phyloP scores from a whole-genome alignment of 2,329 filamentous ascomycete species.

The Dendryphion nanum region DNA sequence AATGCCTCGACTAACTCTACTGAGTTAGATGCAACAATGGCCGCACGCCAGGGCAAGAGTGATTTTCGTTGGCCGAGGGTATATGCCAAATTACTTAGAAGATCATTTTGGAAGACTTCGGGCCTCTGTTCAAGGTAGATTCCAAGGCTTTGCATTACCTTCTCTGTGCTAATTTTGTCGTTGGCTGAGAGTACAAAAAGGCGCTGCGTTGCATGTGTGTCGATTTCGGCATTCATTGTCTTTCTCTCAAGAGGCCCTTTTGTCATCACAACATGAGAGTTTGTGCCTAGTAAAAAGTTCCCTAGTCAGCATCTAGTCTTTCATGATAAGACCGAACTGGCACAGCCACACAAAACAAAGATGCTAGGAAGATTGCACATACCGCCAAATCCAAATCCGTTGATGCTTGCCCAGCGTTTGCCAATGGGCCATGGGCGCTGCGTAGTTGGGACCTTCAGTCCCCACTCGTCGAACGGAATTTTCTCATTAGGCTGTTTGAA shows the following conservation, averaged over 20 bases:
- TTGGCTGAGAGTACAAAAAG: constrained; percentile 20
- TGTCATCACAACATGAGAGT: constrained; percentile 28
- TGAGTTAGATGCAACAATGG: constrained; percentile 13
- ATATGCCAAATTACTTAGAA: constrained; percentile 24
- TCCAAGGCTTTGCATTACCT: constrained; percentile 19
- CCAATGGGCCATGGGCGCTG: constrained; percentile 22
- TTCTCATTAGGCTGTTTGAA: constrained; percentile 35
- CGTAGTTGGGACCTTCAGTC: constrained; percentile 16
- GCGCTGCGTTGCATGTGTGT: constrained; percentile 13
- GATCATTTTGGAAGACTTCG: constrained; percentile 23
- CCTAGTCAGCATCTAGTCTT: no score
- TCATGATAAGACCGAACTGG: no score
- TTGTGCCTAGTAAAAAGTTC: no score
- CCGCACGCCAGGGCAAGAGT: constrained; percentile 20
- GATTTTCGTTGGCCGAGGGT: constrained; percentile 23
- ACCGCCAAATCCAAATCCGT: constrained; percentile 48
- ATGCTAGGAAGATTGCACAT: no score
- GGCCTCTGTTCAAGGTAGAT: constrained; percentile 25
- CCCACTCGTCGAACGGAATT: constrained; percentile 23
- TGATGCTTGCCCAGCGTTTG: constrained; percentile 43
- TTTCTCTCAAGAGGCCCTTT: constrained; percentile 16
- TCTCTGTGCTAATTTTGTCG: constrained; percentile 16
- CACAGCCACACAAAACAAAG: no score
- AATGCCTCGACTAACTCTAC: constrained; percentile 15
- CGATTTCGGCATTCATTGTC: constrained; percentile 21